Evolutionary conservation across 164 flowering plant species (phyloP), one percentile per base, ranked within the genome.

Genomic region (Dillenia turbinata): DNA sequence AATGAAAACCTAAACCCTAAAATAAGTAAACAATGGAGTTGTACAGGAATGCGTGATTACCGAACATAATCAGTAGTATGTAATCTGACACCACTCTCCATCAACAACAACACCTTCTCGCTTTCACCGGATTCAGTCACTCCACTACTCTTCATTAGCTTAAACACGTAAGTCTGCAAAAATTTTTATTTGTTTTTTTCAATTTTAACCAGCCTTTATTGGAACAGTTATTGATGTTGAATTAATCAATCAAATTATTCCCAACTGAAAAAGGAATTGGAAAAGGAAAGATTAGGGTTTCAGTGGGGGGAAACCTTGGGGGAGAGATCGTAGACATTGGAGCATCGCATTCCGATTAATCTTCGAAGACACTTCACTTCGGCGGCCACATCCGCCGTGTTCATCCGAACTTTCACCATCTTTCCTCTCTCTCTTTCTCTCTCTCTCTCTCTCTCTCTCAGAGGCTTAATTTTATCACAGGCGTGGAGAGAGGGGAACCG

Each of bases 331-430:
- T 94, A 94, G 70, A 94, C 95, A 64, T 94, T 94, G 66, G 99
- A 70, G 47, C 93, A 94, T 13, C 99, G 89, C 99, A 91, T 94
- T 58, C 99, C 99, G 63, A 94, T 94, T n/a, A 91, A 63, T 24
- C 79, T 66, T 11, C 92, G 80, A 57, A 94, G 59, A 70, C 90
- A 94, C 68, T 94, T 94, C 10, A 94, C 96, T 77, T 94, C 98
- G 0, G 96, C 97, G 67, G 98, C 98, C 82, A 94, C 96, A 65
- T 94, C 98, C 74, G 98, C 98, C 66, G 98, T 94, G 92, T 94
- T 94, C 98, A 94, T 91, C 4, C 97, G 95, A 16, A 94, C 95
- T 76, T 94, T 94, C 88, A 94, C 98, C 98, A 94, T 93, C 12
- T 54, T 66, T 40, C 22, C 40, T 45, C 17, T n/a, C 45, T 54